Evolutionary conservation across 345 rosid genomes (phyloP), one percentile per base, ranked within the genome.

Genomic region (Gynandropsis gynandra): DNA sequence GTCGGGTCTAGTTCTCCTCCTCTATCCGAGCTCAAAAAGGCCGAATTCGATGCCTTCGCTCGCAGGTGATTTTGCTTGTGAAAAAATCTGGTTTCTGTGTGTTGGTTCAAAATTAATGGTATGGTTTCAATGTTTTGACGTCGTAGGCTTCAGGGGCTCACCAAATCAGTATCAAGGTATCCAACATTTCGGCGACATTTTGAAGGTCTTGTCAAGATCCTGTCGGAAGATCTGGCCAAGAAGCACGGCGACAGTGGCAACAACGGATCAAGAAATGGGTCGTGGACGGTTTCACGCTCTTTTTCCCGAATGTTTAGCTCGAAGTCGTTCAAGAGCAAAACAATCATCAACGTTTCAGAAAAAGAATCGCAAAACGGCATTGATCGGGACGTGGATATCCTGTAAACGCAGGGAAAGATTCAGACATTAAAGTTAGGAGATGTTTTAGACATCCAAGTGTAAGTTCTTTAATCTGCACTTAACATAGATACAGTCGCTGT

Each of bases 41-140:
- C 90, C 5, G 97, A 92, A 66, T 80, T 88, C 32, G 95, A 88
- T 20, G 94, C 85, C 33, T 65, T 93, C 70, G 99, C 97, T 52
- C 77, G 99, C 62, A 83, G 99, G 97, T 92, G 67, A n/a, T n/a
- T n/a, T n/a, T n/a, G n/a, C 61, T 47, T 0, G 15, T 11, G 15
- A 37, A n/a, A 37, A 37, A 37, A 37, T 2, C 41, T 13, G 41
- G 3, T 37, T 37, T 37, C 41, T 37, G 15, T 10, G n/a, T n/a
- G n/a, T n/a, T n/a, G n/a, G n/a, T n/a, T n/a, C n/a, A n/a, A n/a
- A n/a, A n/a, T n/a, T n/a, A n/a, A n/a, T n/a, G n/a, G n/a, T n/a
- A n/a, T n/a, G n/a, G n/a, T n/a, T n/a, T n/a, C n/a, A n/a, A n/a
- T n/a, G n/a, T n/a, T n/a, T n/a, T n/a, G n/a, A n/a, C n/a, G n/a